Percentiles rank a stretch among this genome's conserved stretches.
Evolutionary conservation across 225 moss, liverwort and hornwort species (phyloP).

Genomic region (Sphagnum contortum): DNA sequence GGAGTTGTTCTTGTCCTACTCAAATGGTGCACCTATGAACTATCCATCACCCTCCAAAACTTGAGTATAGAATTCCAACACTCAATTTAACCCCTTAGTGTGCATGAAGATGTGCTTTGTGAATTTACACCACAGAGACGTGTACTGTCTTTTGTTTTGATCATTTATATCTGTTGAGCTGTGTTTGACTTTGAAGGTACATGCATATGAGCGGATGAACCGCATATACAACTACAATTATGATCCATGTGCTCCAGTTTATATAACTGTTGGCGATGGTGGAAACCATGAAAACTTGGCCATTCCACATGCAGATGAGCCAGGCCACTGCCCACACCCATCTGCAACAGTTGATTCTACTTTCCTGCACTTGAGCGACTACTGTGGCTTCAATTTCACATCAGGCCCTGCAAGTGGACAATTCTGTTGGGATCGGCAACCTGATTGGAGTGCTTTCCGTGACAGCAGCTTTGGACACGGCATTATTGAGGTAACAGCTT

Average conservation of each 20-base stretch:
- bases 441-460: conserved; percentile 83
- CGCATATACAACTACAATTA: conserved; percentile 71
- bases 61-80: too few relatives aligned
- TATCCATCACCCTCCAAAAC: too few relatives aligned
- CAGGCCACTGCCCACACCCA: conserved; percentile 43
- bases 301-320: conserved; percentile 53
- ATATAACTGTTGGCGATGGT: conserved; percentile 82
- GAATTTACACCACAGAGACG: too few relatives aligned
- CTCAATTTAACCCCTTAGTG: too few relatives aligned
- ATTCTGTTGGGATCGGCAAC: conserved; percentile 88
- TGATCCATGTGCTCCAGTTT: conserved; percentile 70
- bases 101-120: too few relatives aligned
- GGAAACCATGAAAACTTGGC: conserved; percentile 81
- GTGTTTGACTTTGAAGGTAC: conserved; percentile 33
- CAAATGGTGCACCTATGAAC: too few relatives aligned
- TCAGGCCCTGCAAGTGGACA: conserved; percentile 58
- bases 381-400: conserved; percentile 79
- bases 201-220: conserved; percentile 93
- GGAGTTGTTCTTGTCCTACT: too few relatives aligned
- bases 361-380: conserved; percentile 41
- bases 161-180: too few relatives aligned
- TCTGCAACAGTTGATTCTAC: conserved; percentile 12
- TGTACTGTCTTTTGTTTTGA: too few relatives aligned
- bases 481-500: conserved; percentile 59
- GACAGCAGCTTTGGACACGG: conserved; percentile 98